Percentiles rank a stretch among this genome's conserved stretches.
phyloP scores from a whole-genome alignment of 495 filamentous ascomycete genomes.

The Neurospora sp. region DNA sequence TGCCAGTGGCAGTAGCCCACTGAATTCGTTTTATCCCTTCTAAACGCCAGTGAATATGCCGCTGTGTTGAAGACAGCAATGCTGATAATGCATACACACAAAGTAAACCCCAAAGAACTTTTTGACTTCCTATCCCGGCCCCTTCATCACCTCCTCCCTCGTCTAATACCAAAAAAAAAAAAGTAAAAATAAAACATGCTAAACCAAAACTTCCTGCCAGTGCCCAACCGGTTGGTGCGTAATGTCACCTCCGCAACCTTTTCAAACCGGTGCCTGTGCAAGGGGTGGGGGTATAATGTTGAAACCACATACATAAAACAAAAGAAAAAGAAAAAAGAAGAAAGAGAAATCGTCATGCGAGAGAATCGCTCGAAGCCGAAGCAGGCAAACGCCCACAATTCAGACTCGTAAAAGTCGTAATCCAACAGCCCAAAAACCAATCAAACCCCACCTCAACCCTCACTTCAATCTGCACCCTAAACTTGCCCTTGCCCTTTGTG shows the following conservation, averaged over 20 bases:
- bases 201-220: not conserved
- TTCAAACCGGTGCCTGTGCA: not conserved
- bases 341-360: not conserved
- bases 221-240: not conserved
- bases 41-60: not conserved
- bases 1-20: not conserved
- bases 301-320: not conserved
- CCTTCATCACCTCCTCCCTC: not conserved
- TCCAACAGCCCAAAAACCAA: not conserved
- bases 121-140: not conserved
- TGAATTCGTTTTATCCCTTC: not conserved
- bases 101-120: not conserved
- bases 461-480: not conserved
- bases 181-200: not conserved
- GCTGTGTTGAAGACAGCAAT: not conserved
- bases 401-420: not conserved
- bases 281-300: not conserved
- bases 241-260: not conserved
- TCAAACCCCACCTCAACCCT: not conserved
- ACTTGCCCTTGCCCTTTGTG: not conserved
- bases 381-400: not conserved
- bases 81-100: not conserved
- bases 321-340: not conserved
- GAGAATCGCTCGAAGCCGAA: not conserved
- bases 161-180: not conserved